Evolutionary conservation across 164 flowering plant species (phyloP).

Genomic region (Annona squamosa): DNA sequence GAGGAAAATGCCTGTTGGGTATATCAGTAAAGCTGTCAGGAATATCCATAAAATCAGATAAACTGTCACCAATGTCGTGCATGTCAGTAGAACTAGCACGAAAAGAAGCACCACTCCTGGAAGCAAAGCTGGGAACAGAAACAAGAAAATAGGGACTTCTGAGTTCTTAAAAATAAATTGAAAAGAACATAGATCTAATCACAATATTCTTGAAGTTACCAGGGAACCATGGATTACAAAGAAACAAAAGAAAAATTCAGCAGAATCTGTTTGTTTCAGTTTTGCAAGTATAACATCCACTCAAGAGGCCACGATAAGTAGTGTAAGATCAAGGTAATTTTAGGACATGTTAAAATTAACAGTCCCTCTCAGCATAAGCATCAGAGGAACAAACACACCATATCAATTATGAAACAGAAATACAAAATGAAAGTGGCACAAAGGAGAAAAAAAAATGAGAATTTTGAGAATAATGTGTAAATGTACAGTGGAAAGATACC

Average conservation of each 20-base stretch:
- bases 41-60: slow-evolving; percentile 35
- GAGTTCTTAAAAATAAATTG: background rate
- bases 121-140: slow-evolving; percentile 34
- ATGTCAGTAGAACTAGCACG: slow-evolving; percentile 23
- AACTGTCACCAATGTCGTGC: slow-evolving; percentile 33
- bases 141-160: background rate
- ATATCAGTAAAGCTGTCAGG: slow-evolving; percentile 51
- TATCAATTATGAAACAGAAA: background rate
- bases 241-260: background rate
- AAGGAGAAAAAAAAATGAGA: background rate
- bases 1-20: slow-evolving; percentile 42
- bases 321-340: too few relatives aligned
- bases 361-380: too few relatives aligned
- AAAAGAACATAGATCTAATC: background rate
- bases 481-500: slow-evolving; percentile 28
- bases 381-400: too few relatives aligned
- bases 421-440: background rate
- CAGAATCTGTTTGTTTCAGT: too few relatives aligned
- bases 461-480: background rate
- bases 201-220: background rate
- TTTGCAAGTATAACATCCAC: too few relatives aligned
- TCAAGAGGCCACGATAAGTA: too few relatives aligned
- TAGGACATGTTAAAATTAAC: too few relatives aligned
- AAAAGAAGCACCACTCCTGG: slow-evolving; percentile 19
- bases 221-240: background rate